Conservation (phyloP, 2,329 filamentous ascomycete species). For the Colletotrichum caudatum region DNA sequence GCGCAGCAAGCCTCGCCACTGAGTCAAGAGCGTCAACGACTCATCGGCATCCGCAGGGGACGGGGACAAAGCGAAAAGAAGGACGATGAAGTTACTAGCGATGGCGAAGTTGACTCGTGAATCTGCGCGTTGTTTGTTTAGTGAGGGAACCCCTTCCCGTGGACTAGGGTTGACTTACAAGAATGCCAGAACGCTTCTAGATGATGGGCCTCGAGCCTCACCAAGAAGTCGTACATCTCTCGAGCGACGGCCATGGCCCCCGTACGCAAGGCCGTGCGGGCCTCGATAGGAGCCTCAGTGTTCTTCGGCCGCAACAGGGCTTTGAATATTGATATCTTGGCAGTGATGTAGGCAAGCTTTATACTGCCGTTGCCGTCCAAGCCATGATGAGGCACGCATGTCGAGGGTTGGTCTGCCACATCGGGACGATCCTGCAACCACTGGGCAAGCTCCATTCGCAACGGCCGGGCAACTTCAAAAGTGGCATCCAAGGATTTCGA, state of each 20-base stretch:
- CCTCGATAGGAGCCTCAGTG: slow-evolving; percentile 12
- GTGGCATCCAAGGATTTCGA: slow-evolving; percentile 21
- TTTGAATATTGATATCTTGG: slow-evolving; percentile 23
- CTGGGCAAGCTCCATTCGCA: slow-evolving; percentile 28
- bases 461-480: slow-evolving; percentile 27
- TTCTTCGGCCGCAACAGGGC: slow-evolving; percentile 22
- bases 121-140: not conserved
- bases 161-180: not conserved
- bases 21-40: slow-evolving; percentile 5
- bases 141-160: not conserved
- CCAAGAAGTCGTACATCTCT: slow-evolving; percentile 30
- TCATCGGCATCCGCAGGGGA: slow-evolving; percentile 16
- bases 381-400: not conserved
- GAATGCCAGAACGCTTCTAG: slow-evolving; percentile 36
- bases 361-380: slow-evolving; percentile 28
- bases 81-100: slow-evolving; percentile 24
- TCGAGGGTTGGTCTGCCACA: slow-evolving; percentile 14
- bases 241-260: slow-evolving; percentile 25
- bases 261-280: slow-evolving; percentile 21
- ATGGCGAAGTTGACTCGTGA: slow-evolving; percentile 37
- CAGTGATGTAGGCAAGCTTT: slow-evolving; percentile 26
- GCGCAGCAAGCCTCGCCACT: slow-evolving; percentile 28
- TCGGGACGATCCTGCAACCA: slow-evolving; percentile 24
- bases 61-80: slow-evolving; percentile 20
- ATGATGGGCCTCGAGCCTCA: slow-evolving; percentile 21